phyloP scores from a whole-genome alignment of 2,329 filamentous ascomycete species.

The Fusarium sp. region DNA sequence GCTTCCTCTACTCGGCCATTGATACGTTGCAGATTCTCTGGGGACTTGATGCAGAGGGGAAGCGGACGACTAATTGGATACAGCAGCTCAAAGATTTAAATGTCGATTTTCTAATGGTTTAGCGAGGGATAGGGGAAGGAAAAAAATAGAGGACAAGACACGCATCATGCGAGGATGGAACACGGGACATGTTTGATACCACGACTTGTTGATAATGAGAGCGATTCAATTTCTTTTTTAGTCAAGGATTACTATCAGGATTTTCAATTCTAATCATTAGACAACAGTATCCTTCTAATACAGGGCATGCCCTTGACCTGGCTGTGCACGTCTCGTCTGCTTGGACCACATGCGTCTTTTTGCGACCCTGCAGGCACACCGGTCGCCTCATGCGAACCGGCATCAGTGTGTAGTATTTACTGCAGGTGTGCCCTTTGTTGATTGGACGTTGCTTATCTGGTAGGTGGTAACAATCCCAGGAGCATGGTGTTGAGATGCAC shows the following conservation, averaged over 20 bases:
- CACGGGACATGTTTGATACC: slow-evolving; percentile 34
- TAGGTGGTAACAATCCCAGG: neutral
- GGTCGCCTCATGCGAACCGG: neutral
- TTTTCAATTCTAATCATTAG: neutral
- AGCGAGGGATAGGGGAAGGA: neutral
- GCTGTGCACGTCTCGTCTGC: neutral
- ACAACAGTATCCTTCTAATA: neutral
- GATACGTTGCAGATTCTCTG: slow-evolving; percentile 57
- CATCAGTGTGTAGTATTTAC: neutral
- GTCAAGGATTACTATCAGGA: neutral
- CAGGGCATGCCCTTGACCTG: neutral
- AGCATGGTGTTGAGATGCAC: neutral
- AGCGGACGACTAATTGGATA: slow-evolving; percentile 51
- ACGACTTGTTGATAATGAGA: slow-evolving; percentile 14
- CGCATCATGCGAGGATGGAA: slow-evolving; percentile 22
- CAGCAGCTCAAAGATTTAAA: slow-evolving; percentile 53
- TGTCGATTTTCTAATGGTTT: slow-evolving; percentile 50
- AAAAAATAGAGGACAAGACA: neutral
- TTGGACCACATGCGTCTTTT: slow-evolving; percentile 14
- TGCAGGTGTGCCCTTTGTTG: neutral
- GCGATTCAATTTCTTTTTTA: slow-evolving; percentile 1
- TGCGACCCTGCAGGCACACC: neutral
- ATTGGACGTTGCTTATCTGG: neutral
- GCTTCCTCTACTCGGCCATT: slow-evolving; percentile 58
- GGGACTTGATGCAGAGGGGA: slow-evolving; percentile 47